Percentiles rank a stretch among this genome's conserved stretches.
phyloP scores from a whole-genome alignment of 164 flowering plant species.

The Vitis cinerea region DNA sequence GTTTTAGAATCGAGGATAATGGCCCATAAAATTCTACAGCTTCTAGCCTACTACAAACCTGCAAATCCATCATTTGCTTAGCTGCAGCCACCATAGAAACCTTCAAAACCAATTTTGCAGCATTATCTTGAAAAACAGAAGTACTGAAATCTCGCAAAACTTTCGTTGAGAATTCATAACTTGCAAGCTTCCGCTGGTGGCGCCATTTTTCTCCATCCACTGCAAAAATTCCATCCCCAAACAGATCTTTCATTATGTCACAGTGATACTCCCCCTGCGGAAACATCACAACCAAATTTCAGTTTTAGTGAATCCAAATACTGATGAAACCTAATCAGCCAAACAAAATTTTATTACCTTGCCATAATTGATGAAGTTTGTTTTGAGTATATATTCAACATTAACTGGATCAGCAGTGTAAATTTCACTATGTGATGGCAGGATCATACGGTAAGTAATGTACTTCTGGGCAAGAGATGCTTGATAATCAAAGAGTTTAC shows the following conservation, averaged over 20 bases:
- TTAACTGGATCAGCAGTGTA: slow-evolving; percentile 39
- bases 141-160: slow-evolving; percentile 32
- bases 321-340: not conserved
- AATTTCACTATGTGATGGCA: slow-evolving; percentile 30
- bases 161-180: slow-evolving; percentile 47
- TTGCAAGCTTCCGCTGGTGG: slow-evolving; percentile 41
- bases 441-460: slow-evolving; percentile 29
- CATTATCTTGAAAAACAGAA: slow-evolving; percentile 29
- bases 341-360: slow-evolving; percentile 20
- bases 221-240: slow-evolving; percentile 54
- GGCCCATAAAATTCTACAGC: no score
- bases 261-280: slow-evolving; percentile 31
- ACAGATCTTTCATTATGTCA: slow-evolving; percentile 35
- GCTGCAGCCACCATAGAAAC: slow-evolving; percentile 18
- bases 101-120: slow-evolving; percentile 25
- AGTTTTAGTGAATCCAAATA: not conserved
- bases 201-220: slow-evolving; percentile 59
- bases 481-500: slow-evolving; percentile 31
- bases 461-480: slow-evolving; percentile 27
- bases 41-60: slow-evolving; percentile 16
- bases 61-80: slow-evolving; percentile 23
- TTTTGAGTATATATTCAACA: slow-evolving; percentile 45
- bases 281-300: not conserved
- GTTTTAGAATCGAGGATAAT: no score
- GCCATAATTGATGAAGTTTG: slow-evolving; percentile 38